Percentiles rank a stretch among this genome's conserved stretches.
Conservation (phyloP, 1,139 yeast species). For the Yamadazyma epiphylla region DNA sequence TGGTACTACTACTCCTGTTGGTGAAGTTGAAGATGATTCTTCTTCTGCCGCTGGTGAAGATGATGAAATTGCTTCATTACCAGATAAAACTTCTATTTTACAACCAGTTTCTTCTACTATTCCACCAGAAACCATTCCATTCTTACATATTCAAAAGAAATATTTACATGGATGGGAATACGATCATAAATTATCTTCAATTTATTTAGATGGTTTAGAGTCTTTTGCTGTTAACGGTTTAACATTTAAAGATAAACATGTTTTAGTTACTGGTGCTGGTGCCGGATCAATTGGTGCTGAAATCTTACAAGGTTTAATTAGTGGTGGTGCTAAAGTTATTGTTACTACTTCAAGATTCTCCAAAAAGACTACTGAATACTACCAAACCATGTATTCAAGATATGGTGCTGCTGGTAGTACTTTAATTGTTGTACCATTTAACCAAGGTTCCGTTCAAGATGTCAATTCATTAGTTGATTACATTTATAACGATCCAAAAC, state of each 20-base stretch:
- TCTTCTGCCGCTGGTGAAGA: slow-evolving; percentile 42
- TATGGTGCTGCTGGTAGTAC: slow-evolving; percentile 91
- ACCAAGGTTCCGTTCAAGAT: slow-evolving; percentile 95
- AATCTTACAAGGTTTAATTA: slow-evolving; percentile 85
- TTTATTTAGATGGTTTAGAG: slow-evolving; percentile 87
- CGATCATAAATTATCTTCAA: slow-evolving; percentile 72
- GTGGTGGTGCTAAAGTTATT: slow-evolving; percentile 97
- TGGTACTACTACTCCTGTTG: slow-evolving; percentile 41
- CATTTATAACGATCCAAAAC: slow-evolving; percentile 77
- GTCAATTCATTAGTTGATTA: slow-evolving; percentile 80
- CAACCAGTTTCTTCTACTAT: slow-evolving; percentile 72
- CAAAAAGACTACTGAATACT: slow-evolving; percentile 90
- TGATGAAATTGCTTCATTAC: slow-evolving; percentile 81
- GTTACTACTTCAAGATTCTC: slow-evolving; percentile 96
- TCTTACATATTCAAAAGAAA: slow-evolving; percentile 86
- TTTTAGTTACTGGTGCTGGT: slow-evolving; percentile 96
- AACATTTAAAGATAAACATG: slow-evolving; percentile 83
- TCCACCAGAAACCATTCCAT: slow-evolving; percentile 87
- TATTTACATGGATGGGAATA: slow-evolving; percentile 78
- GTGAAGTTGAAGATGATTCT: slow-evolving; percentile 44
- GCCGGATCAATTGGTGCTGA: slow-evolving; percentile 99
- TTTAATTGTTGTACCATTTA: slow-evolving; percentile 94
- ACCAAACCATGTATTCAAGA: slow-evolving; percentile 89
- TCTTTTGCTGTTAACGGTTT: slow-evolving; percentile 91
- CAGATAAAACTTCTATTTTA: slow-evolving; percentile 63